These are phyloP conservation scores for Colletotrichum falcatum DNA, from an alignment of 2,329 filamentous ascomycete genomes.

Conservation along the genomic window DNA sequence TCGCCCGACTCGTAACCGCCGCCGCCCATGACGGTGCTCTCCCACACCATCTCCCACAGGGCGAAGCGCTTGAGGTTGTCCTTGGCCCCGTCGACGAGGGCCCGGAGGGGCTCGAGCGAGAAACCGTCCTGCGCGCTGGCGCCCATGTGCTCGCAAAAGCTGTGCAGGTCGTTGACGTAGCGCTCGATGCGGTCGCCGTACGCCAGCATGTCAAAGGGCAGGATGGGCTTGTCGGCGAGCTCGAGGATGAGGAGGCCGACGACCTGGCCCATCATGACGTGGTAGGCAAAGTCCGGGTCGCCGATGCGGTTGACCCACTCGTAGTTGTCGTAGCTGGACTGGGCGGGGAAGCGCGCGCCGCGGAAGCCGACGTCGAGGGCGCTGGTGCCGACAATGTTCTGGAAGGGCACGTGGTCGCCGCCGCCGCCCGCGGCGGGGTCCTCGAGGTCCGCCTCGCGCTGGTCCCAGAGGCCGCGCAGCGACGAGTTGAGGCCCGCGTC, in stretches of 20 bases:
- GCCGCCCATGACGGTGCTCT: conserved; percentile 74
- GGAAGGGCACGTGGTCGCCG: conserved; percentile 91
- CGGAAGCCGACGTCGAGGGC: conserved; percentile 87
- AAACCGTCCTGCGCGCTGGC: conserved; percentile 69
- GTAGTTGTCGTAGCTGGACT: conserved; percentile 91
- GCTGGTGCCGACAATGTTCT: conserved; percentile 89
- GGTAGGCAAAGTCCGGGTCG: conserved; percentile 87
- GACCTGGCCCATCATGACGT: conserved; percentile 82
- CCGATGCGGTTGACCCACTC: conserved; percentile 85
- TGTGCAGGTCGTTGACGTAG: conserved; percentile 73
- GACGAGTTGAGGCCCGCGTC: conserved; percentile 81
- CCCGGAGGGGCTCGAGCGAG: conserved; percentile 69
- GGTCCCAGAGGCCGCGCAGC: conserved; percentile 82
- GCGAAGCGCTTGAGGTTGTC: conserved; percentile 74
- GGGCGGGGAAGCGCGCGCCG: conserved; percentile 75
- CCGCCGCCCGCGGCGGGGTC: conserved; percentile 79
- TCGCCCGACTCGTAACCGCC: conserved; percentile 82
- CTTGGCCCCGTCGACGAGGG: conserved; percentile 72
- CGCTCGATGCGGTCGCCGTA: conserved; percentile 75
- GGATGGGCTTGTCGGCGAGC: conserved; percentile 80
- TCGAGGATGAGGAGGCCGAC: conserved; percentile 87
- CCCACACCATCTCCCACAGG: conserved; percentile 83
- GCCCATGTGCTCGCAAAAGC: conserved; percentile 32
- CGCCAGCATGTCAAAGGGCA: conserved; percentile 83
- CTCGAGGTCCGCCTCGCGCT: conserved; percentile 69